Evolutionary conservation across 1,284 basidiomycete species (phyloP), one percentile per base, ranked within the genome.

Genomic region (Entoloma clypeatum): DNA sequence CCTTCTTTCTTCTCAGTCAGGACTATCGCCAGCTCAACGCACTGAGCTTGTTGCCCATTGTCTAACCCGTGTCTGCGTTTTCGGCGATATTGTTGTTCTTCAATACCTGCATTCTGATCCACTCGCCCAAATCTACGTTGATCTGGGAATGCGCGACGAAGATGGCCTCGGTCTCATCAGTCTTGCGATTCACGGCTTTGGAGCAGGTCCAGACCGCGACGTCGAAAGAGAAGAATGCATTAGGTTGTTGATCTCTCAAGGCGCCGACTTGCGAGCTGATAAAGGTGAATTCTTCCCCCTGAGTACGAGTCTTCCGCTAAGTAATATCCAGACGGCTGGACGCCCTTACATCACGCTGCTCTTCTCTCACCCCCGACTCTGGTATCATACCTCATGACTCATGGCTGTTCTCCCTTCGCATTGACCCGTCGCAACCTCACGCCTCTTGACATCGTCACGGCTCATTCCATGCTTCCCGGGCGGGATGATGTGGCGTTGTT

Each of bases 311-410:
- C n/a, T n/a, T n/a, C n/a, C n/a, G n/a, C n/a, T n/a, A n/a, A n/a
- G n/a, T 31, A 37, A 42, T 23, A 29, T 39, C 43, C 55, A 92
- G 90, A 78, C 44, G 93, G 94, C 28, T 98, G 94, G 94, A 93
- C 91, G 3, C 83, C 94, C 1, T 70, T 99, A n/a, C 95, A 97
- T 60, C 88, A 95, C 68, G 92, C 94, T 7, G 88, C 86, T 10
- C 67, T 97, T 42, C 71, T 91, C 33, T 85, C 92, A 9, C 92
- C 95, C 24, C 86, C 94, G 5, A 93, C 93, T 1, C 71, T 98
- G 11, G 81, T 97, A 24, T 91, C 92, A 0, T 88, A 92, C 69
- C 73, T 99, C 18, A 83, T 98, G 63, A 94, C 90, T 11, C 89
- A 92, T 52, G 92, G 93, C 28, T 88, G 88, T 43, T 90, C 88